Evolutionary conservation across 2,329 filamentous ascomycete genomes (phyloP), one percentile per base, ranked within the genome.

Genomic region (Fusarium abutilonis): DNA sequence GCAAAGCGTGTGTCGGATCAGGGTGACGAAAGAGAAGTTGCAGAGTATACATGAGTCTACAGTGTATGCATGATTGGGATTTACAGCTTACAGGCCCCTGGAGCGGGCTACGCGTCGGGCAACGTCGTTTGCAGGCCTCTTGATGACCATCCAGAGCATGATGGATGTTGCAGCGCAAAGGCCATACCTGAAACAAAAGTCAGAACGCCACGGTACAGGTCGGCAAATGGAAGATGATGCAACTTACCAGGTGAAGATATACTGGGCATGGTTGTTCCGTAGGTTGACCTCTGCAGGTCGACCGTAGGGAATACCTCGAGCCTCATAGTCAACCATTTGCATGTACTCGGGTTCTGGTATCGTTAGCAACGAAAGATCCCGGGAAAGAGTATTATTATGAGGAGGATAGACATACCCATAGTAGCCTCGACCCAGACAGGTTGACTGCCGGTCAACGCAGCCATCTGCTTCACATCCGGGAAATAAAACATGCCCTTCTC

Each of bases 161-260:
- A 99, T 86, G 11, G 92, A 88, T 35, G 95, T 99, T 54, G 93
- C 93, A 36, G 89, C 76, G 54, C 87, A 89, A 63, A 96, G 84
- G 62, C 90, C 91, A 73, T 96, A 97, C 93, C 93, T 97, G 32
- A 44, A 52, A 46, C 39, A 47, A 9, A 41, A 17, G 28, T 45
- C 28, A 58, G 46, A 46, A 38, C 6, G 10, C 29, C 5, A 17
- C 21, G 21, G 28, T 13, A 17, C 31, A 13, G 6, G 17, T 41
- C 21, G 28, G 13, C 23, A 21, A 40, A 41, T 15, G 40, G 34
- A 26, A 19, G 23, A 35, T 23, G 38, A 44, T 29, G 36, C 36
- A 77, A 78, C 88, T 73, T 86, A 98, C 95, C 95, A 99, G 67
- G 95, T 99, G 76, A 97, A 95, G 68, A 99, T 99, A 77, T 99